phyloP scores from a whole-genome alignment of 371 early-diverging fungal species.

The Dinochytrium kinnereticum region DNA sequence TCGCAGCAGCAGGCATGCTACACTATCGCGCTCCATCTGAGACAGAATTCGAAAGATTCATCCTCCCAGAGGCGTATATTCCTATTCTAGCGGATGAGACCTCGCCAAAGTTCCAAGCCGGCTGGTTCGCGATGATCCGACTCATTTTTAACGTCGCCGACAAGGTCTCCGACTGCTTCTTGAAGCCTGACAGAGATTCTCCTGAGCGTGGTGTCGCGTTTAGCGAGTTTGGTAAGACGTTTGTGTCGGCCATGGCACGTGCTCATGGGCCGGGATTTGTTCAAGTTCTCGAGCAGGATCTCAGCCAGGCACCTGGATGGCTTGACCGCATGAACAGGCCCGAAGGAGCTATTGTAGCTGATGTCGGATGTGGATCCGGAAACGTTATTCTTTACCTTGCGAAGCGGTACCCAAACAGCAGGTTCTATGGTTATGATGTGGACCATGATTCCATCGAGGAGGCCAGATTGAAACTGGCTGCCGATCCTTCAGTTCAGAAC shows the following conservation, averaged over 20 bases:
- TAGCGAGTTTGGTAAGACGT: not conserved
- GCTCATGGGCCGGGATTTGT: not conserved
- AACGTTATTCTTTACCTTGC: constrained; percentile 7
- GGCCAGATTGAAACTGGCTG: not conserved
- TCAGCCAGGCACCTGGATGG: not conserved
- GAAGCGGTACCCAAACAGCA: not conserved
- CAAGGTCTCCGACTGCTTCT: constrained; percentile 6
- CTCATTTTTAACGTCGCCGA: not conserved
- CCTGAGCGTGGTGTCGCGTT: not conserved
- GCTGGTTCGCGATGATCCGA: constrained; percentile 6
- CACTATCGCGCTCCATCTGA: not conserved
- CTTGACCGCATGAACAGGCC: not conserved
- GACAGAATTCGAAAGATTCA: not conserved
- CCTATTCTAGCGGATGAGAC: constrained; percentile 2
- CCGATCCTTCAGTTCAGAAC: not conserved
- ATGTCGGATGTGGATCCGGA: constrained; percentile 7
- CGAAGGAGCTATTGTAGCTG: not conserved
- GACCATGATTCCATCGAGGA: not conserved
- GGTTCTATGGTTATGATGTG: constrained; percentile 3
- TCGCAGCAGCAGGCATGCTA: constrained; percentile 4
- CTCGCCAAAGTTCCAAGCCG: not conserved
- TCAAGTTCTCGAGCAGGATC: not conserved
- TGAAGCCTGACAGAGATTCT: not conserved
- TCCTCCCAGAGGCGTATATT: not conserved
- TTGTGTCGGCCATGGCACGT: not conserved